Conservation (phyloP, 495 filamentous ascomycete species). For the Bathelium albidoporum region DNA sequence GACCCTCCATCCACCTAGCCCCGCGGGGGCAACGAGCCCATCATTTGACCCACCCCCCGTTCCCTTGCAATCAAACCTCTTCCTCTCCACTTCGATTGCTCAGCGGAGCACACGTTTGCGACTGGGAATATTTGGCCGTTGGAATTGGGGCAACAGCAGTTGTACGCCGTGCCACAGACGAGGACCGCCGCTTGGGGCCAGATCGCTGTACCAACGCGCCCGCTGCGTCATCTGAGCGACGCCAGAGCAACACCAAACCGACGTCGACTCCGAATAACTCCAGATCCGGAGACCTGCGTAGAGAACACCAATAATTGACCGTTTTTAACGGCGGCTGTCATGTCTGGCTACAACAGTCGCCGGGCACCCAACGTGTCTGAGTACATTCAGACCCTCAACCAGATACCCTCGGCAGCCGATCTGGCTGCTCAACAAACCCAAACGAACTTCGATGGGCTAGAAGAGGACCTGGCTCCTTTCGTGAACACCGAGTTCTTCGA, state of each 20-base stretch:
- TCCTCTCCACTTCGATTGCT: background rate
- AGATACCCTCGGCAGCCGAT: conserved; percentile 58
- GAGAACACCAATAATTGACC: background rate
- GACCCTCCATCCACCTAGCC: background rate
- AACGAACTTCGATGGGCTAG: conserved; percentile 47
- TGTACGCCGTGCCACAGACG: background rate
- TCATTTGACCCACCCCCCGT: background rate
- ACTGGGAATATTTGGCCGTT: background rate
- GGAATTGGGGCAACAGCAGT: background rate
- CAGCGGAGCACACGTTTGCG: background rate
- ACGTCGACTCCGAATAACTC: background rate
- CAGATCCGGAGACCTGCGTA: background rate
- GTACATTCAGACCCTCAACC: conserved; percentile 79
- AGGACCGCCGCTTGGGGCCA: background rate
- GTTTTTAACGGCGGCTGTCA: conserved; percentile 21
- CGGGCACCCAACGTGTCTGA: conserved; percentile 74
- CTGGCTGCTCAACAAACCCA: conserved; percentile 46
- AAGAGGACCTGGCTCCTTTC: conserved; percentile 76
- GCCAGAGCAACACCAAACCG: background rate
- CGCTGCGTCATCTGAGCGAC: background rate
- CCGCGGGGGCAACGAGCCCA: background rate
- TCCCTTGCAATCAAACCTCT: background rate
- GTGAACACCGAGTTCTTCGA: conserved; percentile 92
- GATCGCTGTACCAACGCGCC: background rate
- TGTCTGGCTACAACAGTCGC: conserved; percentile 61